Evolutionary conservation across 441 rosid genomes (phyloP), one percentile per base, ranked within the genome.

Genomic region (Brassica hybrid): DNA sequence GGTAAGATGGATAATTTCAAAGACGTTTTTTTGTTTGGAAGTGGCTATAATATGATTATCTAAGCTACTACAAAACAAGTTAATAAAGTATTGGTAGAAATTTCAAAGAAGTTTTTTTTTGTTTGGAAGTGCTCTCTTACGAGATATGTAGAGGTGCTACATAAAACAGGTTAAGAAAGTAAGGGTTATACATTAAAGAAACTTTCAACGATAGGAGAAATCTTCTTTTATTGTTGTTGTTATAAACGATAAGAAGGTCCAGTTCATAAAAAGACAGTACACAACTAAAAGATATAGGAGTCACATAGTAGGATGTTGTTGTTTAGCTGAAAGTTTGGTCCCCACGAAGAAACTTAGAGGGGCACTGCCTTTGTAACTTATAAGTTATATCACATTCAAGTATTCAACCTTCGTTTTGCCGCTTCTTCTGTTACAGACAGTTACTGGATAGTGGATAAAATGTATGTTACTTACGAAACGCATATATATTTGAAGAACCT

Each of bases 311-410:
- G 57, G 58, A 78, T 34, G 64, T 72, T 48, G 73, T 72, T 18
- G 64, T 57, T 58, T 66, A 71, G 76, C 58, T 57, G 41, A 71
- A 76, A 67, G 81, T 66, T 78, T 73, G 73, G 81, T 67, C 77
- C 65, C 34, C 73, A 58, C 25, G 58, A 69, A 62, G 64, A 50
- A 76, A 43, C 43, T 25, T 21, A 12, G 63, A 61, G 64, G 62
- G n/a, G 73, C 43, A 19, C 12, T 36, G 59, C 58, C n/a, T 0
- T 69, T 38, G 48, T 63, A 63, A 36, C n/a, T 77, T 52, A 45
- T 41, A 41, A 11, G 48, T 12, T 77, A 72, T 30, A 36, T 72
- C 73, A 67, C 45, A 17, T 72, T 50, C 38, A 34, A 34, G 34
- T 30, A 5, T 30, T 30, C 73, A 72, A 59, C 68, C 58, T 72